Evolutionary conservation across 2,329 filamentous ascomycete species (phyloP), one percentile per base, ranked within the genome.

Genomic region (Sclerotinia sclerotiorum): DNA sequence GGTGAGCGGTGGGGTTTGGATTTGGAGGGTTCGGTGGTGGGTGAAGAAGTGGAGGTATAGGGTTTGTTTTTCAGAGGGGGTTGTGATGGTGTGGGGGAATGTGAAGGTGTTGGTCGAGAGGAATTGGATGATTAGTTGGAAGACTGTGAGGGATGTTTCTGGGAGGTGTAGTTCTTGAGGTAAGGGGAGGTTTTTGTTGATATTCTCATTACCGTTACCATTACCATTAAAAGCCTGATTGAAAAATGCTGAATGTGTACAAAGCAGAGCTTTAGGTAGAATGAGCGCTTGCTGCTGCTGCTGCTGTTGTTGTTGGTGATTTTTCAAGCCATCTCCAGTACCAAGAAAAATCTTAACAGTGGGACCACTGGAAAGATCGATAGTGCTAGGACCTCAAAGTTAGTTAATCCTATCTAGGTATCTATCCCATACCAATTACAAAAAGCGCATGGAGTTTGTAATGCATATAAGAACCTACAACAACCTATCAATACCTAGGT

Each of bases 81-180:
- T 4, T 8, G 10, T 15, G 1, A 51, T 2, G n/a, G 7, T 11
- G 4, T 0, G 29, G 5, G 65, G 56, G 17, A 67, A 39, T 2
- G 21, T 44, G 17, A 67, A 62, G 10, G 32, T 11, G 21, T 42
- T 11, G 8, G 62, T 62, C n/a, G 68, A 70, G 27, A 74, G 66
- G 62, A 67, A 73, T 61, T 70, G 68, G 27, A 70, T n/a, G 5
- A 65, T 24, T 21, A 69, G 52, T 11, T 70, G 32, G 54, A 74
- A 73, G 1, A 55, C 60, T 6, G 54, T 35, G 19, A 65, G n/a
- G 3, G 68, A 65, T 11, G 55, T 68, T 19, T 68, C 69, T 1
- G 60, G 29, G 1, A 74, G 56, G 0, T 15, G 27, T 11, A 71
- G 15, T 11, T 65, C 55, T 19, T 70, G 68, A 15, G 67, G n/a